phyloP scores from a whole-genome alignment of 441 rosid species.

The Corymbia citriodora region DNA sequence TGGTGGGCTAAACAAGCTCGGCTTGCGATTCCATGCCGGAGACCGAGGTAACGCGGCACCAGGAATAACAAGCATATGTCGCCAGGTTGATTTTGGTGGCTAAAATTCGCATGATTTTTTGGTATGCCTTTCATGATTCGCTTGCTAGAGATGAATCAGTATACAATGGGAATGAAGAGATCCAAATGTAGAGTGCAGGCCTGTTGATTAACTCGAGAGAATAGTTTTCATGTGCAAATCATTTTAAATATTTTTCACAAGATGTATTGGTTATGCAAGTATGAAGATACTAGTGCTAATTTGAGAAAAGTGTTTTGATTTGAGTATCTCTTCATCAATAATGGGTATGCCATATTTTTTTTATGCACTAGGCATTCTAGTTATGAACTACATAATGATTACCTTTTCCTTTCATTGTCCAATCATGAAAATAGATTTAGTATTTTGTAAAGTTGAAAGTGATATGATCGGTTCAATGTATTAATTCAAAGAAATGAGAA shows the following conservation, averaged over 20 bases:
- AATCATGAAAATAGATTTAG: neutral
- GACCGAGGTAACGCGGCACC: too few relatives aligned
- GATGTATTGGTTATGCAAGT: neutral
- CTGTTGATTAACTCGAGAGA: neutral
- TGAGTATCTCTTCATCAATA: neutral
- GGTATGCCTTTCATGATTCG: neutral
- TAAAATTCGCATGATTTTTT: neutral
- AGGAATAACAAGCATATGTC: too few relatives aligned
- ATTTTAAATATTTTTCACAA: neutral
- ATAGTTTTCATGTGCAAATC: neutral
- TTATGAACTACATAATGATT: too few relatives aligned
- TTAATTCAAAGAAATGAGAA: neutral
- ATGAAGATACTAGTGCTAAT: neutral
- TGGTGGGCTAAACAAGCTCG: too few relatives aligned
- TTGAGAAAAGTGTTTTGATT: rapidly evolving
- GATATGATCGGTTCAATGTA: neutral
- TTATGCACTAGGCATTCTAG: neutral
- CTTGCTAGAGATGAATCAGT: neutral
- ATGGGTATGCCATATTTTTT: too few relatives aligned
- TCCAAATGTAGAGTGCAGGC: neutral
- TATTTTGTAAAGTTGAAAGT: neutral
- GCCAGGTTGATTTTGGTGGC: neutral
- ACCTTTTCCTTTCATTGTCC: neutral
- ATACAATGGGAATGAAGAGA: neutral
- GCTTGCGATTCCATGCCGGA: too few relatives aligned